Evolutionary conservation across 306 rosid genomes (phyloP).

Genomic region (Gastrolobium villosum): DNA sequence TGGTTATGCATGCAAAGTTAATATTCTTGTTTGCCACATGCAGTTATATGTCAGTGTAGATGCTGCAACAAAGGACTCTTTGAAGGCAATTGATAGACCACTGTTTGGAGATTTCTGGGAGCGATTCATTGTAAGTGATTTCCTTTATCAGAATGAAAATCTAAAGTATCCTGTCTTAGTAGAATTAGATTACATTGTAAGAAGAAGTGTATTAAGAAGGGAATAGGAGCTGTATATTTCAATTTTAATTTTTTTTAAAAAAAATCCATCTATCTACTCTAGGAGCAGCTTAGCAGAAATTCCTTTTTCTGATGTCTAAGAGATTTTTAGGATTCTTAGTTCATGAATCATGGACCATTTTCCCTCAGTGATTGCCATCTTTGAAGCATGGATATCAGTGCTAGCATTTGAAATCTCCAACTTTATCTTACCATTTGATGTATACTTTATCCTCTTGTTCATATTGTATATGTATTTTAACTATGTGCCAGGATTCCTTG

Average conservation of each 20-base stretch:
- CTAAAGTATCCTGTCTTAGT: conserved; percentile 17
- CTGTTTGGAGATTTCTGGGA: conserved; percentile 99
- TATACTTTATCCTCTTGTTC: conserved; percentile 30
- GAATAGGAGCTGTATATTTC: not conserved
- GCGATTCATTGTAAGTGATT: conserved; percentile 81
- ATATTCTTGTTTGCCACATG: conserved; percentile 48
- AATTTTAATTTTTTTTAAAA: not conserved
- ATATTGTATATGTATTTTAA: conserved; percentile 38
- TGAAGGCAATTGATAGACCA: conserved; percentile 98
- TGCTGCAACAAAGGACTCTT: conserved; percentile 93
- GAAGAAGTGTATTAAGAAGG: not conserved
- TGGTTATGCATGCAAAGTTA: conserved; percentile 30
- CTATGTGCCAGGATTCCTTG: conserved; percentile 81
- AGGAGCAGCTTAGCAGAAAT: conserved; percentile 11
- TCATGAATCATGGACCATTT: conserved; percentile 16
- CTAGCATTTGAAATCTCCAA: conserved; percentile 27
- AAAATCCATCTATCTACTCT: no score
- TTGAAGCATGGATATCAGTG: conserved; percentile 9
- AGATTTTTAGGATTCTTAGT: conserved; percentile 25
- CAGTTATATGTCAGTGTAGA: conserved; percentile 98
- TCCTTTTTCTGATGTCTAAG: not conserved
- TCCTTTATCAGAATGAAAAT: conserved; percentile 3
- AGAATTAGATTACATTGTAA: conserved; percentile 26
- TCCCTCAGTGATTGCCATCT: conserved; percentile 30
- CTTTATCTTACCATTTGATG: conserved; percentile 25